Percentiles rank a stretch among this genome's conserved stretches.
Evolutionary conservation across 1,139 yeast genomes (phyloP).

Genomic region (Hyphopichia fennica): DNA sequence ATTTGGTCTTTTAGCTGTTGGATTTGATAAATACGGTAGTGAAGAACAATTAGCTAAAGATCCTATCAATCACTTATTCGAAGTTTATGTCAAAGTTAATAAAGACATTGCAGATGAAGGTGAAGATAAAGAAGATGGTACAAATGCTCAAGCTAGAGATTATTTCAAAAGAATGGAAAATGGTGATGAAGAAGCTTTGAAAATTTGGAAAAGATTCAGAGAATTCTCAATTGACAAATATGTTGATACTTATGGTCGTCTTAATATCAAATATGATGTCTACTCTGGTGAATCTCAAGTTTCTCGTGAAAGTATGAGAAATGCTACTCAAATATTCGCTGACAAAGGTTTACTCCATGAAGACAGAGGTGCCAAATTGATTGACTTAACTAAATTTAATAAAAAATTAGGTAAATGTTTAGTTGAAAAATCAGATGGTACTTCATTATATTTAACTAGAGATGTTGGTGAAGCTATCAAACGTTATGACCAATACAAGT

Average conservation of each 20-base stretch:
- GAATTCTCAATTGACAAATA: slow-evolving; percentile 85
- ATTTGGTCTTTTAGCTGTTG: slow-evolving; percentile 93
- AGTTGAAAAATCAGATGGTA: slow-evolving; percentile 94
- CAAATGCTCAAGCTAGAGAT: slow-evolving; percentile 82
- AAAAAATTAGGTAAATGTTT: slow-evolving; percentile 94
- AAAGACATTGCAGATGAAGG: slow-evolving; percentile 78
- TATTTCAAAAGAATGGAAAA: slow-evolving; percentile 93
- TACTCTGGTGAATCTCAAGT: slow-evolving; percentile 98
- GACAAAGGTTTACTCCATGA: slow-evolving; percentile 75
- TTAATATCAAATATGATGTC: slow-evolving; percentile 81
- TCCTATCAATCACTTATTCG: slow-evolving; percentile 93
- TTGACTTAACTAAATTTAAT: slow-evolving; percentile 82
- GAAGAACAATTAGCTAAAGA: slow-evolving; percentile 70
- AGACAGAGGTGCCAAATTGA: slow-evolving; percentile 88
- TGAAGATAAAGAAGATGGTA: slow-evolving; percentile 54
- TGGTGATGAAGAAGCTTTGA: slow-evolving; percentile 80
- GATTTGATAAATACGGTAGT: slow-evolving; percentile 80
- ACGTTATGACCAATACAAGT: slow-evolving; percentile 79
- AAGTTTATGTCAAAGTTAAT: slow-evolving; percentile 88
- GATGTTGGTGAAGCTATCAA: slow-evolving; percentile 97
- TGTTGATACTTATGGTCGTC: slow-evolving; percentile 84
- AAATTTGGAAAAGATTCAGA: slow-evolving; percentile 86
- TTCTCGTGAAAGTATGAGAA: slow-evolving; percentile 66
- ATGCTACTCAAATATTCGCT: slow-evolving; percentile 61
- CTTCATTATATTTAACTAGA: slow-evolving; percentile 91